Evolutionary conservation across 2,329 filamentous ascomycete species (phyloP).

Genomic region (Stagonosporopsis cucurbitacearum): DNA sequence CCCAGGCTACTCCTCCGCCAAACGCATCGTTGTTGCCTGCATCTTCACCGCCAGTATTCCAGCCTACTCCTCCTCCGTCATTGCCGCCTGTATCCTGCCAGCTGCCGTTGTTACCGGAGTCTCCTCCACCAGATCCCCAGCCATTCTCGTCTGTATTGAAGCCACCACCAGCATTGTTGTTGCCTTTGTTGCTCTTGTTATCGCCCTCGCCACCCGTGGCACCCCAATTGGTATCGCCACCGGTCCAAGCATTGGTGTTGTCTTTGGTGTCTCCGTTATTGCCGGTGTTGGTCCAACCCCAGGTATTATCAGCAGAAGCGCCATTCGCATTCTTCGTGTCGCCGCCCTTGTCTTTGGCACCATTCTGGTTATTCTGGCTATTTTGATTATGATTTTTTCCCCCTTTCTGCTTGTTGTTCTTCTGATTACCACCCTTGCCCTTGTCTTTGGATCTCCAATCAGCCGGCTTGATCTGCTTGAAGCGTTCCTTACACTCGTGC

Average conservation of each 20-base stretch:
- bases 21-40: no score
- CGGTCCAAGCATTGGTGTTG: background rate
- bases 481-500: conserved; percentile 32
- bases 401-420: conserved; percentile 21
- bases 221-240: background rate
- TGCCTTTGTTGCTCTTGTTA: background rate
- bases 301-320: background rate
- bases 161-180: background rate
- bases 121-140: background rate
- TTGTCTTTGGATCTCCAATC: conserved; percentile 24
- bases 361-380: conserved; percentile 18
- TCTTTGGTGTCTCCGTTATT: background rate
- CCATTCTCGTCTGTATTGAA: background rate
- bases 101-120: no score
- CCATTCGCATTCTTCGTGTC: conserved; percentile 10
- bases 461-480: conserved; percentile 45
- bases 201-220: background rate
- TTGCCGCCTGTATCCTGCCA: no score
- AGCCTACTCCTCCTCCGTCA: no score
- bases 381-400: conserved; percentile 13
- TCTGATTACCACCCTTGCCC: conserved; percentile 27
- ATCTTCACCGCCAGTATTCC: no score
- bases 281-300: background rate
- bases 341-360: conserved; percentile 14
- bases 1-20: no score